These are phyloP conservation scores for Zygosaccharomyces rouxii DNA, from an alignment of 805 yeast genomes.

Conservation along the genomic window DNA sequence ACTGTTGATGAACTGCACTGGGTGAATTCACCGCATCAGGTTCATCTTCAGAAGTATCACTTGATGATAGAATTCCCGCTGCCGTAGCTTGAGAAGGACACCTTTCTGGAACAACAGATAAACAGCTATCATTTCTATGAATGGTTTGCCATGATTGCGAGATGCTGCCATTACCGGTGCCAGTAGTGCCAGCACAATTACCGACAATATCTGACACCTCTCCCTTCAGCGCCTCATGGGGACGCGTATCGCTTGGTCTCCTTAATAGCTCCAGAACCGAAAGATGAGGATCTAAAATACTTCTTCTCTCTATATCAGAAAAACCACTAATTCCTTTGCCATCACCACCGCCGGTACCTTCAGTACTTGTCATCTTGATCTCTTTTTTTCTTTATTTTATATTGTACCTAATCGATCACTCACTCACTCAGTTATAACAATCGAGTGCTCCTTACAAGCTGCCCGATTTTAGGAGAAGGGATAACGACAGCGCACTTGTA, in stretches of 20 bases:
- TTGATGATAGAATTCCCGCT: constrained; percentile 25
- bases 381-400: not conserved
- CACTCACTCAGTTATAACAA: not conserved
- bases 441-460: constrained; percentile 2
- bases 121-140: constrained; percentile 13
- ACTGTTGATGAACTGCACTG: constrained; percentile 8
- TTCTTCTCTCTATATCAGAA: constrained; percentile 11
- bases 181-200: not conserved
- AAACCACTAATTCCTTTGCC: not conserved
- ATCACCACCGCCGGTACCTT: not conserved
- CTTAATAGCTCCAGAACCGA: constrained; percentile 29
- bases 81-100: constrained; percentile 20
- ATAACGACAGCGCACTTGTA: no score
- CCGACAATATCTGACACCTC: no score
- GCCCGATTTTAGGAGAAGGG: constrained; percentile 2
- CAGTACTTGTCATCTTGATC: not conserved
- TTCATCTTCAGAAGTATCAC: constrained; percentile 35
- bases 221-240: not conserved
- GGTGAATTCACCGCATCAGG: constrained; percentile 16
- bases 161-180: constrained; percentile 14
- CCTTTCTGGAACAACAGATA: constrained; percentile 14
- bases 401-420: not conserved
- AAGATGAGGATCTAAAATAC: constrained; percentile 32
- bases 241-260: constrained; percentile 6
- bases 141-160: constrained; percentile 34